Conservation (phyloP, 768 basidiomycete species). For the Hericium rajendrae region DNA sequence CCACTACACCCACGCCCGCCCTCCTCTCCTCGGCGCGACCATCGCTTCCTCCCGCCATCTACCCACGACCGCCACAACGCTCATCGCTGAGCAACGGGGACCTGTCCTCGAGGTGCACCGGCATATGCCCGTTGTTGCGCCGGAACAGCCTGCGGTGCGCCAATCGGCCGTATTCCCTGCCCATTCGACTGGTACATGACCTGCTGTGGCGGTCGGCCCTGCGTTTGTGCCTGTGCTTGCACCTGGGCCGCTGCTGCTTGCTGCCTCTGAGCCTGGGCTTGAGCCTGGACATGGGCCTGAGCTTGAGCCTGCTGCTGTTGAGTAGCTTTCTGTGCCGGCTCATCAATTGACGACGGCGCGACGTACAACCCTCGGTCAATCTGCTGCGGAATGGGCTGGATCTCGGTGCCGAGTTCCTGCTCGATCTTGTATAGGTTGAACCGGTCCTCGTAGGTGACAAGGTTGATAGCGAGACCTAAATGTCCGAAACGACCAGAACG, state of each 20-base stretch:
- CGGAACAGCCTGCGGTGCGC: slow-evolving; percentile 9
- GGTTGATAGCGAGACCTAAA: slow-evolving; percentile 92
- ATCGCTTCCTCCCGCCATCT: background rate
- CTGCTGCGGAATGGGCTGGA: slow-evolving; percentile 83
- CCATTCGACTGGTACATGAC: slow-evolving; percentile 23
- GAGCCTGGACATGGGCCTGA: slow-evolving; percentile 17
- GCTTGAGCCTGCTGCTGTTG: slow-evolving; percentile 23
- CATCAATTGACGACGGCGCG: slow-evolving; percentile 49
- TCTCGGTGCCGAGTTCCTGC: slow-evolving; percentile 97
- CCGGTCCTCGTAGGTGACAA: slow-evolving; percentile 95
- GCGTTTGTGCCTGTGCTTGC: slow-evolving; percentile 12
- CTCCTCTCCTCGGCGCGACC: background rate
- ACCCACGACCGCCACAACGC: background rate
- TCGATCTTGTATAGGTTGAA: slow-evolving; percentile 98
- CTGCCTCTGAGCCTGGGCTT: slow-evolving; percentile 16
- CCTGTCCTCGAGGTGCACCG: slow-evolving; percentile 17
- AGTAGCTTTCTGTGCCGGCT: slow-evolving; percentile 32
- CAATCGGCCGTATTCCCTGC: slow-evolving; percentile 19
- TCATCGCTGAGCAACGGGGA: slow-evolving; percentile 13
- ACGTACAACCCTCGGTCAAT: slow-evolving; percentile 95
- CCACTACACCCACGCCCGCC: background rate
- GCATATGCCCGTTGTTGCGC: slow-evolving; percentile 14
- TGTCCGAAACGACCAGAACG: slow-evolving; percentile 97
- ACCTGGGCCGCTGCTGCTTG: slow-evolving; percentile 8
- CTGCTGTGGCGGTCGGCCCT: slow-evolving; percentile 15